A percentile compares a stretch with the other conserved stretches of the same genome.
Evolutionary conservation across 352 stramenopile genomes (phyloP).

Genomic region (Phytopythium ostracodes): DNA sequence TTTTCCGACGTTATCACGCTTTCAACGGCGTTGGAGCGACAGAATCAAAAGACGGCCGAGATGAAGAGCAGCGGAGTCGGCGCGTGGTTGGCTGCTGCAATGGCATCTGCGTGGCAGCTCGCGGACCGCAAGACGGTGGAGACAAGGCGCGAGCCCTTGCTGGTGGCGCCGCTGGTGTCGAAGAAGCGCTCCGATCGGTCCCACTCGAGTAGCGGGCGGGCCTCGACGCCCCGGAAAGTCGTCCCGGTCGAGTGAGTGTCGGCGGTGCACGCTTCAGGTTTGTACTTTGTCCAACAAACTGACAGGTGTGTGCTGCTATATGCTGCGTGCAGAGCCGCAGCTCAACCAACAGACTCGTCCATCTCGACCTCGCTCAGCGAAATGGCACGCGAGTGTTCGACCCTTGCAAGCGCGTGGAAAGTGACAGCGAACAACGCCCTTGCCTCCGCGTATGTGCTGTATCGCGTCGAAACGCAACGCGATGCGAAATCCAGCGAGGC

Average conservation of each 20-base stretch:
- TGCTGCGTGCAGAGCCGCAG: background rate
- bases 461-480: conserved; percentile 2
- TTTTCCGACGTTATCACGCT: conserved; percentile 35
- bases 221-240: conserved; percentile 28
- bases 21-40: background rate
- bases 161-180: background rate
- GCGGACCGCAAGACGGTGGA: background rate
- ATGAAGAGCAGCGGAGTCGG: background rate
- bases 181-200: background rate
- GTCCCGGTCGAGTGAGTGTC: conserved; percentile 28
- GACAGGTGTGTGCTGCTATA: background rate
- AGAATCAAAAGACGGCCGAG: background rate
- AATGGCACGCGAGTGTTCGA: conserved; percentile 13
- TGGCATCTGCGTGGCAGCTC: background rate
- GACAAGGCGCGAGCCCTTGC: background rate
- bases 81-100: background rate
- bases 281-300: background rate
- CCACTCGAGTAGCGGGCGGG: conserved; percentile 4
- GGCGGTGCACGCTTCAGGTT: background rate
- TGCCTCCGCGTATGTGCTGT: conserved; percentile 28
- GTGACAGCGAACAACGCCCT: conserved; percentile 46
- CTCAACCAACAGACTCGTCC: background rate
- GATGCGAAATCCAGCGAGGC: background rate
- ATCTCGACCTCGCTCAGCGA: background rate
- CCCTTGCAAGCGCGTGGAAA: conserved; percentile 40